Evolutionary conservation across 1,284 basidiomycete genomes (phyloP), one percentile per base, ranked within the genome.

Genomic region (Trichosporon sp.): DNA sequence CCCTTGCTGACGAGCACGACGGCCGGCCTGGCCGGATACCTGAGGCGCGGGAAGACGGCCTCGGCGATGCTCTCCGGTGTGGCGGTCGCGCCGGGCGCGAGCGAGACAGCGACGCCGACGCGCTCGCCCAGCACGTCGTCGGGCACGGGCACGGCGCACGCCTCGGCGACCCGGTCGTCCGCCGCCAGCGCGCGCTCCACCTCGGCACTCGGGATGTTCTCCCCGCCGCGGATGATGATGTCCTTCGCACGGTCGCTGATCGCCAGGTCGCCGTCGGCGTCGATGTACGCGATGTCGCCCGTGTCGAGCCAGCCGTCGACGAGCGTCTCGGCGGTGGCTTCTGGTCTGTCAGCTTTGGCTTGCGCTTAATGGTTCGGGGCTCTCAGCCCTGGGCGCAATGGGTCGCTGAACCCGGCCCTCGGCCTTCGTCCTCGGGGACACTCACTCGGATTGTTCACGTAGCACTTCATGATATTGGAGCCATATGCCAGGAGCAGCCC

Each of bases 191-290:
- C 80, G 66, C 79, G 80, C 70, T 82, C 80, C 12, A 82, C 75
- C 56, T 80, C 78, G 1, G 75, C 70, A 3, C 76, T 78, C 0
- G 78, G 76, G 38, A 73, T 67, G 66, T 82, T 82, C 70, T 82
- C 80, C 11, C 80, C 80, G 23, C 80, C 80, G 2, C 80, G 78
- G 44, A 82, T 80, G 56, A 82, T 82, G 44, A 82, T 75, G 69
- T 82, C 80, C 66, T 73, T 73, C 15, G 66, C 67, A 21, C 80
- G 67, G 69, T 81, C 80, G 62, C 74, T 72, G 69, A 81, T 77
- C 67, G 76, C 76, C 31, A 81, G 60, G 70, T 76, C 78, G 1
- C 76, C 78, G 4, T 80, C 77, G 18, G 71, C 69, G 64, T 81
- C 80, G n/a, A 80, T 62, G 51, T 62, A 72, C 3, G 72, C 80